Evolutionary conservation across 768 basidiomycete species (phyloP), one percentile per base, ranked within the genome.

Genomic region (Tubosaeta sp.): DNA sequence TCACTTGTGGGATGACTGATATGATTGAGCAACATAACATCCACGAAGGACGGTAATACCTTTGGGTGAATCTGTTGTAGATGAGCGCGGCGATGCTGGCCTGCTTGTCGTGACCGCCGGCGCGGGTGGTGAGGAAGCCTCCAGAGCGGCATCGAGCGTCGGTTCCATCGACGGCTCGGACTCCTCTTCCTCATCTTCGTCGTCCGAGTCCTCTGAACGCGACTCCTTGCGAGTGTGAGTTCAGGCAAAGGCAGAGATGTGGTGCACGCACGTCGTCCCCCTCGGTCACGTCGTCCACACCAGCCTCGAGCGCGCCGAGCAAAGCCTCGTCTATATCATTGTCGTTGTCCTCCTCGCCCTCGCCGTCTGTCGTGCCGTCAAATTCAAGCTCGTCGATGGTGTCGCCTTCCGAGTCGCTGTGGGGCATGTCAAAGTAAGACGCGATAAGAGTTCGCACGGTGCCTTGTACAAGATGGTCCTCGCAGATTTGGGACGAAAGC

Each of bases 401-500:
- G 54, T 84, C 83, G 36, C 82, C 82, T 56, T 85, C 84, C 14
- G 81, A 83, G 60, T 84, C 83, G 65, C 76, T 81, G 50, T 68
- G 73, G 25, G 73, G 66, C 80, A 82, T 83, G 49, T 40, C 43
- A 30, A 40, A 36, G 49, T 14, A n/a, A 21, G 48, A 11, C 36
- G 18, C 3, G 44, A 40, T 19, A 32, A n/a, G 51, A 53, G 54
- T 61, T 70, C 72, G 58, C 69, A 71, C 60, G 62, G 48, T 53
- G 30, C 38, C 51, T 55, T 42, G 51, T 22, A 36, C 45, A 36
- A 57, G 61, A 96, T 97, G 96, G 96, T 99, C 66, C 79, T 99
- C 62, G 88, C 90, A 58, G 96, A 98, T 76, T 77, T 99, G 50
- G 96, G 95, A 54, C 82, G 89, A 56, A 88, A 85, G 63, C 87